Base-by-base conservation (phyloP, 2,329 filamentous ascomycete species). In the Pseudogymnoascus sp. region DNA sequence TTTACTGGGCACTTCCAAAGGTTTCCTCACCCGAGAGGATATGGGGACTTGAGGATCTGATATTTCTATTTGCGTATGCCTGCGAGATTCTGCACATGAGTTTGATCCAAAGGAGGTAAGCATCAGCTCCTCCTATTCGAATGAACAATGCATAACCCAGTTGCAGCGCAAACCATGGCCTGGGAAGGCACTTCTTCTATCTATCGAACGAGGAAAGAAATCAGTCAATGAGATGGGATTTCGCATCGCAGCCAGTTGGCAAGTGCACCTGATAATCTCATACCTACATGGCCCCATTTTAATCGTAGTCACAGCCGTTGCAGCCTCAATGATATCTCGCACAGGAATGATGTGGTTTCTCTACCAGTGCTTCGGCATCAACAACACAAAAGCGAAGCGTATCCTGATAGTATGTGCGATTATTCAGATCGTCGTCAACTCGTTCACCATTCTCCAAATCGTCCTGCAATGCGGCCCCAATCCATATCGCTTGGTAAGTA, bases 291-390 rank as follows among this genome's bases (percentile, higher is more conserved):
- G 6, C 57, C 47, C 8, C 35, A 16, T 20, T 12, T 35, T 65
- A 62, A 50, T 62, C 3, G 20, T n/a, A 22, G 18, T 12, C 22
- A 5, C 67, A 72, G 67, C 71, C 6, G 70, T 74, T 4, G 35
- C 69, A 9, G 70, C 72, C 1, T 68, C 71, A 2, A 74, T 74
- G 72, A 61, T 72, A 33, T 74, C 71, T 4, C 66, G 72, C 2
- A 68, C 72, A 6, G 72, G 72, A 18, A 74, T 74, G 69, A 74
- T 72, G 66, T 71, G 71, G 67, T 74, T 74, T 37, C 65, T 74
- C 4, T 66, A 71, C 61, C 72, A 66, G 2, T 74, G 72, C 57
- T 74, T 74, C 39, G 67, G 68, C 7, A 67, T 68, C 8, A 72
- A 67, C 30, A 68, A 73, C 38, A 67, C 63, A 25, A 68, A 68